phyloP scores from a whole-genome alignment of 2,329 filamentous ascomycete species.

The Microdochium bolleyi region DNA sequence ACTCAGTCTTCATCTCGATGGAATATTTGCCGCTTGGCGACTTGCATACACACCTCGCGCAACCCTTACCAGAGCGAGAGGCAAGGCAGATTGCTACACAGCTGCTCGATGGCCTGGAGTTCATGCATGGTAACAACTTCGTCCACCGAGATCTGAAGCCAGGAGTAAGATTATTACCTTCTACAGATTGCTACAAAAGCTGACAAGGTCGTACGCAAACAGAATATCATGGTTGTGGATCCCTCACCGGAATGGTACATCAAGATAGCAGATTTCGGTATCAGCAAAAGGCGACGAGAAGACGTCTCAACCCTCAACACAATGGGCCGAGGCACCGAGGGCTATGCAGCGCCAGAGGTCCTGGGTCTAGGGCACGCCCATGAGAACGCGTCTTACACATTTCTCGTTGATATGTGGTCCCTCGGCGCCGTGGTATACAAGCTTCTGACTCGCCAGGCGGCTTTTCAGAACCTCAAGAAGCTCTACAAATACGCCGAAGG shows the following conservation, averaged over 20 bases:
- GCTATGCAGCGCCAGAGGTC: background rate
- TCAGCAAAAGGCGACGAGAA: background rate
- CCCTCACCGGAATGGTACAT: background rate
- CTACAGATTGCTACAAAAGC: background rate
- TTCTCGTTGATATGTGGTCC: background rate
- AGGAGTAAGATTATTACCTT: conserved; percentile 3
- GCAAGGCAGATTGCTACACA: conserved; percentile 6
- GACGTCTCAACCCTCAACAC: background rate
- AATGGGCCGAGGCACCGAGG: background rate
- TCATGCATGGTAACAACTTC: conserved; percentile 13
- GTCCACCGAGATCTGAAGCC: conserved; percentile 14
- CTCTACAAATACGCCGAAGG: background rate
- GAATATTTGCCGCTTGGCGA: conserved; percentile 14
- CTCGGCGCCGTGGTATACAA: background rate
- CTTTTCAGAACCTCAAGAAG: background rate
- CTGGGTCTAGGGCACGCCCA: background rate
- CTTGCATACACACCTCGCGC: conserved; percentile 4
- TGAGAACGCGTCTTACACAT: background rate
- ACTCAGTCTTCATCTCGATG: conserved; percentile 12
- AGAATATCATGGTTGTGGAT: background rate
- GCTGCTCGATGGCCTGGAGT: conserved; percentile 7
- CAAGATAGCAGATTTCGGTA: background rate
- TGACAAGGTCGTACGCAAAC: background rate
- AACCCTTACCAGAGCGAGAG: conserved; percentile 4
- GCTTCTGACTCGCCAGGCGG: background rate